A percentile compares a stretch with the other conserved stretches of the same genome.
Conservation (phyloP, 2,329 filamentous ascomycete species). For the Gaeumannomyces sp. region DNA sequence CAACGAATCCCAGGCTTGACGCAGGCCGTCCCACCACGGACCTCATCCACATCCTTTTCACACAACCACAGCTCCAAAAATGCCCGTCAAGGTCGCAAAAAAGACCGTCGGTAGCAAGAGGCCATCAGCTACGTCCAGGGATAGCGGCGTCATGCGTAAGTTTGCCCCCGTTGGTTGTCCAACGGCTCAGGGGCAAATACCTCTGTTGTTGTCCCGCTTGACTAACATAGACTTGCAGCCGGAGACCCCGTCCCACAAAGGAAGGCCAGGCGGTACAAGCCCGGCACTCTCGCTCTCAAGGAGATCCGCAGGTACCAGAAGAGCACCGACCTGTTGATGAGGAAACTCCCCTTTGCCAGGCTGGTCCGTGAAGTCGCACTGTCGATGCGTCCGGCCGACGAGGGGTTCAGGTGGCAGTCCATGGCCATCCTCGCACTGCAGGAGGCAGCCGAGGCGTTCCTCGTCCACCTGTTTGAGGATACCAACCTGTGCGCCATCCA, state of each 20-base stretch:
- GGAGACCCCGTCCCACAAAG: slow-evolving; percentile 64
- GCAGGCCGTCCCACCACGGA: neutral
- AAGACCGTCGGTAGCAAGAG: slow-evolving; percentile 1
- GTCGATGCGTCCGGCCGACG: slow-evolving; percentile 52
- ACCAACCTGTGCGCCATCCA: slow-evolving; percentile 95
- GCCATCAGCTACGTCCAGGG: slow-evolving; percentile 15
- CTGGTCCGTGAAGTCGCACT: slow-evolving; percentile 73
- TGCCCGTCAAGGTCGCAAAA: neutral
- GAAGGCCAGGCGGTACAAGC: slow-evolving; percentile 60
- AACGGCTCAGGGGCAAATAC: neutral
- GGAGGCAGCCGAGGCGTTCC: slow-evolving; percentile 92
- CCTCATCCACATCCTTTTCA: neutral
- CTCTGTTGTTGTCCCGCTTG: neutral
- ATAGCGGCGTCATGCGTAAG: slow-evolving; percentile 37
- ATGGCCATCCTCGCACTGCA: slow-evolving; percentile 90
- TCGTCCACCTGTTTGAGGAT: slow-evolving; percentile 95
- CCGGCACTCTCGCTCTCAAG: slow-evolving; percentile 79
- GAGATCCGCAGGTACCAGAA: slow-evolving; percentile 91
- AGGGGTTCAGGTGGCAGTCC: slow-evolving; percentile 88
- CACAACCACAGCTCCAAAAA: neutral
- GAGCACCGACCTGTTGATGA: slow-evolving; percentile 78
- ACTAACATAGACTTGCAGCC: slow-evolving; percentile 39
- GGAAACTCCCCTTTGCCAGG: slow-evolving; percentile 73
- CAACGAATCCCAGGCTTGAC: neutral
- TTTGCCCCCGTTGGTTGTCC: neutral